Percentiles rank a stretch among this genome's conserved stretches.
These are phyloP conservation scores for Zychaea mexicana DNA, from an alignment of 371 early-diverging fungal species.

Conservation along the genomic window DNA sequence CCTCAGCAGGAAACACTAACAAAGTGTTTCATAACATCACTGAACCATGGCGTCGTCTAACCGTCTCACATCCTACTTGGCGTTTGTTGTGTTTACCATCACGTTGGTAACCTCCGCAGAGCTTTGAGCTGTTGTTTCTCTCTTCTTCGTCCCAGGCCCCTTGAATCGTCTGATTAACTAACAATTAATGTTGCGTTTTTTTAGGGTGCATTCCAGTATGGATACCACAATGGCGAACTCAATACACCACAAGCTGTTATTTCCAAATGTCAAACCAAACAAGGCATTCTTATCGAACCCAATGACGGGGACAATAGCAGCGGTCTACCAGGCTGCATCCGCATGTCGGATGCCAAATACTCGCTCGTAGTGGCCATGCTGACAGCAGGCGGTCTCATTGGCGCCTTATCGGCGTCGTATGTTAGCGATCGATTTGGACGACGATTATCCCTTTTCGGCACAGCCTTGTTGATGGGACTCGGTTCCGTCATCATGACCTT, in stretches of 20 bases:
- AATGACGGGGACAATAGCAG: constrained; percentile 15
- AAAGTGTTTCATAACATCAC: not conserved
- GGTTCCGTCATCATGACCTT: constrained; percentile 73
- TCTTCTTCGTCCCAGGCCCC: not conserved
- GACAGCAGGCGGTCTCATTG: constrained; percentile 81
- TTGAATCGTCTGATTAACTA: not conserved
- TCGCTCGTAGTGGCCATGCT: constrained; percentile 73
- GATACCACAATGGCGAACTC: constrained; percentile 83
- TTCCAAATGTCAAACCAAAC: constrained; percentile 52
- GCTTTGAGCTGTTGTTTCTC: not conserved
- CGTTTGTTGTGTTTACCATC: constrained; percentile 44
- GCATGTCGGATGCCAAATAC: constrained; percentile 78
- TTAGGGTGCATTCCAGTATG: constrained; percentile 75
- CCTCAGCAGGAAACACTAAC: not conserved
- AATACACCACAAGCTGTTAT: constrained; percentile 78
- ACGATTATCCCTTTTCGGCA: constrained; percentile 66
- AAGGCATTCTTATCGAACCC: constrained; percentile 10
- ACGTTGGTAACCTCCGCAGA: constrained; percentile 34
- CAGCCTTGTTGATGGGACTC: constrained; percentile 58
- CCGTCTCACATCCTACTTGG: constrained; percentile 30
- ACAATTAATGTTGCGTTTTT: not conserved
- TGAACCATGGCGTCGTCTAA: constrained; percentile 6
- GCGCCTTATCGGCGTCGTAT: constrained; percentile 75
- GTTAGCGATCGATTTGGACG: constrained; percentile 79
- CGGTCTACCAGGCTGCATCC: constrained; percentile 73